Evolutionary conservation across 208 protist species (phyloP), one percentile per base, ranked within the genome.

Genomic region (Trichomonas vaginalis): DNA sequence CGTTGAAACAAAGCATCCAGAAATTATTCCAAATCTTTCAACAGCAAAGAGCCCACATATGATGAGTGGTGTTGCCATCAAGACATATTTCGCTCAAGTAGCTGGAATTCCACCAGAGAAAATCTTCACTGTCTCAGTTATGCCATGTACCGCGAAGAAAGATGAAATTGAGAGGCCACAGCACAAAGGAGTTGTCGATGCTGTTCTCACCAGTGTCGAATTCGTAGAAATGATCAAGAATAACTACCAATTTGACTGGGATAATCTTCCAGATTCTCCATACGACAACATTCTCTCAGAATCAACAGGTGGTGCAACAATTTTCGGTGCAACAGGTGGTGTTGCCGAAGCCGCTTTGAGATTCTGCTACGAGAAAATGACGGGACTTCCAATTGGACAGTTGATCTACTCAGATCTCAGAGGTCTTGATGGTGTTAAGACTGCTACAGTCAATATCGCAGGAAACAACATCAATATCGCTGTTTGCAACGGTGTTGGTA

Each of bases 91-190:
- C 40, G 32, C 82, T 0, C 17, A 45, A 8, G 37, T 47, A 6
- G 27, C 37, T 6, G 37, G 37, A 10, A 88, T 88, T 32, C 39
- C 35, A 45, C 4, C 35, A 47, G 40, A 88, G 48, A 47, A 88
- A 1, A 88, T 88, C 3, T 96, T 96, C 51, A n/a, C 32, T 8
- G 56, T 97, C 3, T 96, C 96, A 47, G 95, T 97, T 9, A 96
- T 97, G 96, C 96, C 96, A 21, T 97, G 96, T 90, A 95, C 79
- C 47, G 96, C 96, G 1, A 97, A 97, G 95, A 97, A 97, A 79
- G 96, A 97, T 95, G 96, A 97, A 95, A 87, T 86, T 39, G 42
- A 35, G 0, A 70, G 96, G 3, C 40, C 39, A 23, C 80, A 95
- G 51, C 27, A 96, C 56, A 46, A 27, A 46, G 92, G 92, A 32